Conservation (phyloP, 2,329 filamentous ascomycete species). For the Grosmannia huntii region DNA sequence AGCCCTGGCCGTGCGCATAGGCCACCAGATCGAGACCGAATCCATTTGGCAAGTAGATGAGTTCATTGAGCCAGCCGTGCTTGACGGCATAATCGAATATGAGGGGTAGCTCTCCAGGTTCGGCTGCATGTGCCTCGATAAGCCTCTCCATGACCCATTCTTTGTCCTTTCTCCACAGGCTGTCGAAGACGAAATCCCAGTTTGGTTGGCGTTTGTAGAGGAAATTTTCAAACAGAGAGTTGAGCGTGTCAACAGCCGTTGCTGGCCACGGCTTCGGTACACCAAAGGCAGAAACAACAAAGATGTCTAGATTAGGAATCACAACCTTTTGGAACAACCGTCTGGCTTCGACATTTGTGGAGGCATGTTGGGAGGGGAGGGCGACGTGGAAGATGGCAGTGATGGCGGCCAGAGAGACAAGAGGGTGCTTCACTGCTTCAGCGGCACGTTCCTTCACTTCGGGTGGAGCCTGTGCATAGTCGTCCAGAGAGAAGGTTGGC, state of each 20-base stretch:
- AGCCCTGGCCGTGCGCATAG: constrained; percentile 66
- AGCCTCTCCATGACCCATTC: constrained; percentile 75
- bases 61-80: constrained; percentile 71
- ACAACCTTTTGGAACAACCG: constrained; percentile 55
- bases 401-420: constrained; percentile 79
- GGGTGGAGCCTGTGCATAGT: constrained; percentile 36
- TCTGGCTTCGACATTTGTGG: constrained; percentile 50
- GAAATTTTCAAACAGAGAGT: constrained; percentile 71
- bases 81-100: constrained; percentile 72
- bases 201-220: constrained; percentile 65
- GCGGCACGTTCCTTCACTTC: constrained; percentile 39
- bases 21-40: constrained; percentile 82
- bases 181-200: constrained; percentile 80
- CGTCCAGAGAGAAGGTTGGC: constrained; percentile 56
- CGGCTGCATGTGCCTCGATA: constrained; percentile 59
- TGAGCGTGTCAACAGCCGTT: constrained; percentile 62
- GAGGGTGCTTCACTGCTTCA: constrained; percentile 65
- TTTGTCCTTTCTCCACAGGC: constrained; percentile 81
- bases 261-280: constrained; percentile 66
- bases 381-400: constrained; percentile 54
- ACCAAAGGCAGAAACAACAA: constrained; percentile 65
- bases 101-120: constrained; percentile 52
- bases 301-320: constrained; percentile 63
- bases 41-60: constrained; percentile 67
- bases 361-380: constrained; percentile 46